phyloP scores from a whole-genome alignment of 768 basidiomycete genomes.

The Saitozyma sp. region DNA sequence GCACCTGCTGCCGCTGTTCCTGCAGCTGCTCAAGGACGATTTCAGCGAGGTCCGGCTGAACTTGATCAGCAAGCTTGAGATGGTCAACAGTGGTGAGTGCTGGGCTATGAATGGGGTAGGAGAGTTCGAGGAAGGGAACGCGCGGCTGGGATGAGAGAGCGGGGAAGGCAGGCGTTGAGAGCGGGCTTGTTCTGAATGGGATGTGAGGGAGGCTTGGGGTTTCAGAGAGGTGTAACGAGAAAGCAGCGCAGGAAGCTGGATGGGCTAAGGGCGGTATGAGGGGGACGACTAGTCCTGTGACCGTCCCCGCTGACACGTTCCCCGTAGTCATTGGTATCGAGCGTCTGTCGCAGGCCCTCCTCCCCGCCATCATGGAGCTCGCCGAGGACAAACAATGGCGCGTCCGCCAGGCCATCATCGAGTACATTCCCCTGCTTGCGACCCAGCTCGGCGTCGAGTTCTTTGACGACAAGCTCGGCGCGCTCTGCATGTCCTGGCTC shows the following conservation, averaged over 20 bases:
- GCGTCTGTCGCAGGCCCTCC: slow-evolving; percentile 84
- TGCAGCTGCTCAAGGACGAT: slow-evolving; percentile 95
- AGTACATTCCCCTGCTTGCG: slow-evolving; percentile 96
- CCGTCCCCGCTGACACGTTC: slow-evolving; percentile 12
- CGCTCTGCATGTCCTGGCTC: slow-evolving; percentile 98
- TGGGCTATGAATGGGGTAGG: not conserved
- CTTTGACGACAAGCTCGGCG: slow-evolving; percentile 96
- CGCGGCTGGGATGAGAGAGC: no score
- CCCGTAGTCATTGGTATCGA: slow-evolving; percentile 92
- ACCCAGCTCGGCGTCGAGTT: slow-evolving; percentile 95
- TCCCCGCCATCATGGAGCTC: slow-evolving; percentile 95
- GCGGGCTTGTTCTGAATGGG: no score
- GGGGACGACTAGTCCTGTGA: no score
- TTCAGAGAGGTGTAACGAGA: no score
- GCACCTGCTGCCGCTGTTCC: slow-evolving; percentile 91
- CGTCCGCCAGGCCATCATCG: slow-evolving; percentile 98
- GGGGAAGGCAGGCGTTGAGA: no score
- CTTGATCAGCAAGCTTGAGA: slow-evolving; percentile 97
- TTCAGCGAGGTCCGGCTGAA: slow-evolving; percentile 97
- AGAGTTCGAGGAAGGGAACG: no score
- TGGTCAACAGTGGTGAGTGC: slow-evolving; percentile 79
- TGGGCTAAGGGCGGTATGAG: no score
- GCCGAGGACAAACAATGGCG: slow-evolving; percentile 99
- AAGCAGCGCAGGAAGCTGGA: no score
- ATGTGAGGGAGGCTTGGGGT: no score